These are phyloP conservation scores for Tremella fuciformis DNA, from an alignment of 768 basidiomycete species.

Conservation along the genomic window DNA sequence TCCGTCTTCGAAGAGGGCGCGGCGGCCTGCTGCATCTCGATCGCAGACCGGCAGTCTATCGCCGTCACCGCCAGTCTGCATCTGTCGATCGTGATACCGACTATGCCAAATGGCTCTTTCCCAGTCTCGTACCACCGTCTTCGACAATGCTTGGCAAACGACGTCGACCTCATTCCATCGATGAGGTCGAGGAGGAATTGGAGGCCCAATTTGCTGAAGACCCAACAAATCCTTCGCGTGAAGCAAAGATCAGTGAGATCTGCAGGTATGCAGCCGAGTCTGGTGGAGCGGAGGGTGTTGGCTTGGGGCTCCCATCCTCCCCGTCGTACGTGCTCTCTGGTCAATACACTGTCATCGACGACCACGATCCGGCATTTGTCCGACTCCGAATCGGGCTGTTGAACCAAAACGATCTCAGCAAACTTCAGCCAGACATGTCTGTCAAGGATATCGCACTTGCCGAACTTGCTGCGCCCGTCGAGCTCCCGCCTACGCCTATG, in stretches of 20 bases:
- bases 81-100: neutral
- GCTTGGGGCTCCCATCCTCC: conserved; percentile 34
- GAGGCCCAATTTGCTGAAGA: neutral
- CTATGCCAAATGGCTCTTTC: neutral
- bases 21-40: conserved; percentile 76
- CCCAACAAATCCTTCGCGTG: conserved; percentile 5
- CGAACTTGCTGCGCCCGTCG: conserved; percentile 30
- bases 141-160: conserved; percentile 6
- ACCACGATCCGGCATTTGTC: conserved; percentile 49
- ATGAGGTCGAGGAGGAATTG: conserved; percentile 24
- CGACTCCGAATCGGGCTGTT: conserved; percentile 39
- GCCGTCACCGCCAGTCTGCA: conserved; percentile 15
- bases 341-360: conserved; percentile 52
- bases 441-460: conserved; percentile 27
- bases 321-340: conserved; percentile 30
- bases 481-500: conserved; percentile 36
- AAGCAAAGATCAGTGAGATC: conserved; percentile 48
- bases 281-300: conserved; percentile 46
- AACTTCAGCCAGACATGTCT: conserved; percentile 35
- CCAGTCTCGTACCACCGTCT: conserved; percentile 1
- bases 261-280: conserved; percentile 52
- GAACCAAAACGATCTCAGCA: conserved; percentile 34
- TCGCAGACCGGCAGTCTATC: conserved; percentile 55
- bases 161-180: conserved; percentile 33
- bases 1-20: conserved; percentile 76